A percentile compares a stretch with the other conserved stretches of the same genome.
These are phyloP conservation scores for Teunomyces tritomae DNA, from an alignment of 805 yeast genomes.

Conservation along the genomic window DNA sequence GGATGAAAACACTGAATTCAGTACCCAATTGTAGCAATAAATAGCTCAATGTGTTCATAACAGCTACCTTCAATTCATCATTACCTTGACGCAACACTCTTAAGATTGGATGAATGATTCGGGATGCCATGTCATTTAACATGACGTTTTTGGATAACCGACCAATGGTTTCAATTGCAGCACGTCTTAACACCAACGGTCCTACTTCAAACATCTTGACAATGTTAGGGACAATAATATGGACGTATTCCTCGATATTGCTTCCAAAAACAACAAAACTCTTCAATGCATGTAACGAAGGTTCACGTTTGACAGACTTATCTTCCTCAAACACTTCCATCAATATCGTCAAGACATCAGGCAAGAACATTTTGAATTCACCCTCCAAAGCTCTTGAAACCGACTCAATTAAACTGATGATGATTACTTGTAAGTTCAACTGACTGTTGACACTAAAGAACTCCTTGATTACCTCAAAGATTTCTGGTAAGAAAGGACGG, in stretches of 20 bases:
- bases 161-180: conserved; percentile 82
- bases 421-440: conserved; percentile 67
- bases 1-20: conserved; percentile 83
- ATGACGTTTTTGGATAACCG: conserved; percentile 70
- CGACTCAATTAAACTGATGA: conserved; percentile 77
- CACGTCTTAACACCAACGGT: conserved; percentile 58
- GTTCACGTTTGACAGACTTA: conserved; percentile 55
- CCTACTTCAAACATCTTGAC: conserved; percentile 76
- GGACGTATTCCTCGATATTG: conserved; percentile 84
- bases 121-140: conserved; percentile 82
- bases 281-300: conserved; percentile 70
- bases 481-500: conserved; percentile 72
- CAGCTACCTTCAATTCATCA: conserved; percentile 60
- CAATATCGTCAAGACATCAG: conserved; percentile 72
- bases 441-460: conserved; percentile 53
- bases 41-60: conserved; percentile 78
- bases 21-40: conserved; percentile 76
- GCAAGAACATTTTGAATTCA: conserved; percentile 82
- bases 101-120: conserved; percentile 83
- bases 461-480: conserved; percentile 72
- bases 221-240: conserved; percentile 81
- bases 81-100: conserved; percentile 55
- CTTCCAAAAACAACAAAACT: conserved; percentile 85
- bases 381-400: conserved; percentile 85
- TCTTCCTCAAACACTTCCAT: conserved; percentile 75